Base-by-base conservation (phyloP, 257 asterid species). In the Gynochthodes officinalis region DNA sequence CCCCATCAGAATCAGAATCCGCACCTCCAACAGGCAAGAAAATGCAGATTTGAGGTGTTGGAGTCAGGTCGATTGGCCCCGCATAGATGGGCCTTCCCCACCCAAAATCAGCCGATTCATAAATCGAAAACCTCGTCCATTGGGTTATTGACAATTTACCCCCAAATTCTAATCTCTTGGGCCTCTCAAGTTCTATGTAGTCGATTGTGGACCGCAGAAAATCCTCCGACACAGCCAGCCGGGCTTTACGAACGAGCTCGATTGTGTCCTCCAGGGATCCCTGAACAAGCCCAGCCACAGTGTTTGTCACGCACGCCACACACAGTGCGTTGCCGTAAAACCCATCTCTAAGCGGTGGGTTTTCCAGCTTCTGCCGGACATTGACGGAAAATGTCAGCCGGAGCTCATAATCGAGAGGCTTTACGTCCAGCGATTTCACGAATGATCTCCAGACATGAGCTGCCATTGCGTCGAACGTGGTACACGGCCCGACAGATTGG, bases 361-460 rank as follows among this genome's bases (percentile, higher is more conserved):
- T 76, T 32, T 64, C 75, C n/a, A 91, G 78, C 86, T 87, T 89
- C 33, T 80, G 82, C 13, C 98, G 91, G 0, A 89, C 88, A 33
- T 91, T 93, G 37, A 93, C 96, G 0, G 97, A 83, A 69, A 93
- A 93, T 1, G 98, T 93, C 5, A 93, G 88, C 52, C 98, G 90
- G 23, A 90, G 89, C 85, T 78, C 82, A 50, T 78, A 83, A 71
- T 89, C 83, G 0, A 70, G 82, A 4, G 97, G 96, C 67, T 73
- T 75, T 9, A 88, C 89, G 3, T 84, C 81, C 27, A 89, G 61
- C 7, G 97, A 95, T 65, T 74, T 77, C 21, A 89, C 96, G 88
- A 96, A 93, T 3, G 94, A 93, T 77, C 86, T 85, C 98, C 97
- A 93, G 8, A 91, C 94, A 50, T 88, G 97, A 71, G 97, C 94